Conservation (phyloP, 208 protist species). For the Leptomonas pyrrhocoris region DNA sequence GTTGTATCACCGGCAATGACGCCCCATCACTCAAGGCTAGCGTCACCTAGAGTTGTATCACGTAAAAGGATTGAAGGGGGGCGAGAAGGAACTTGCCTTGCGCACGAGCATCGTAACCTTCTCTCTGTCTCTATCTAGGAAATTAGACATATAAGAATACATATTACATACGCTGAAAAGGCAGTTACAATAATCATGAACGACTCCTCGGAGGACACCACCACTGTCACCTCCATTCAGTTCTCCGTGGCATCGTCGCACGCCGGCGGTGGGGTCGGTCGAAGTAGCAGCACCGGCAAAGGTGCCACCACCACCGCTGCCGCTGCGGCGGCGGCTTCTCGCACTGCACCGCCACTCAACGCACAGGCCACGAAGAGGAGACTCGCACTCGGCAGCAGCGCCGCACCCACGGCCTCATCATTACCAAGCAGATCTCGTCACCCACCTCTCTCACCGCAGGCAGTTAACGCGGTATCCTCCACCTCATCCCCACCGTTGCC, state of each 20-base stretch:
- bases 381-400: background rate
- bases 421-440: background rate
- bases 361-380: background rate
- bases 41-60: too few relatives aligned
- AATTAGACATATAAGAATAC: too few relatives aligned
- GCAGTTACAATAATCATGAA: constrained; percentile 11
- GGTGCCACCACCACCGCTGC: background rate
- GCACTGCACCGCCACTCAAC: background rate
- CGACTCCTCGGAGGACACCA: constrained; percentile 7
- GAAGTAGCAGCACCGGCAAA: constrained; percentile 11
- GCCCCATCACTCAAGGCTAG: too few relatives aligned
- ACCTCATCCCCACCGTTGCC: background rate
- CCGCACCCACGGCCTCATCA: background rate
- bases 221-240: constrained; percentile 26
- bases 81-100: too few relatives aligned
- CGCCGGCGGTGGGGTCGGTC: constrained; percentile 8
- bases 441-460: constrained; percentile 1
- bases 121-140: too few relatives aligned
- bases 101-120: too few relatives aligned
- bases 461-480: too few relatives aligned
- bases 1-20: too few relatives aligned
- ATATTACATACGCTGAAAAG: background rate
- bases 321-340: background rate
- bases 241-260: constrained; percentile 28
- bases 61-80: too few relatives aligned